Conservation (phyloP, 805 yeast species). For the Candida glaebosa region DNA sequence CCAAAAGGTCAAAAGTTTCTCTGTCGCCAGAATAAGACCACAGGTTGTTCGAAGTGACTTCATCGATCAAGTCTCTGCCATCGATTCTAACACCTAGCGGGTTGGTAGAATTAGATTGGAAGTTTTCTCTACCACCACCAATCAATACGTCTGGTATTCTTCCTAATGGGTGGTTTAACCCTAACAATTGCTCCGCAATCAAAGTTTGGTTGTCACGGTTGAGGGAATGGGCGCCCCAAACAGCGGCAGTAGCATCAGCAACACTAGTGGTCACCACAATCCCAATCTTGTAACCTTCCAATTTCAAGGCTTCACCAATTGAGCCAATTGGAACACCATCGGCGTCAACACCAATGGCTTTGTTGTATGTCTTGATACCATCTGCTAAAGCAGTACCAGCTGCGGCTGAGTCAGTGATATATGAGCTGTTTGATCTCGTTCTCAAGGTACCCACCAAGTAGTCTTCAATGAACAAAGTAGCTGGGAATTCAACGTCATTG, state of each 20-base stretch:
- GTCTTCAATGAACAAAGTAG: slow-evolving; percentile 59
- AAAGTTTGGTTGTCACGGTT: slow-evolving; percentile 73
- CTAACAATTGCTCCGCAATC: slow-evolving; percentile 85
- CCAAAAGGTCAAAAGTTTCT: slow-evolving; percentile 50
- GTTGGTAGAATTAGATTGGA: slow-evolving; percentile 47
- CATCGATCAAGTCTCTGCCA: slow-evolving; percentile 58
- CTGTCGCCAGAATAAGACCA: slow-evolving; percentile 64
- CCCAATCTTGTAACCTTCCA: slow-evolving; percentile 77
- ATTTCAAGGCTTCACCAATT: slow-evolving; percentile 79
- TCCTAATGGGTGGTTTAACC: slow-evolving; percentile 68
- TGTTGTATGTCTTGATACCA: slow-evolving; percentile 76
- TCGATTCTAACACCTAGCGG: slow-evolving; percentile 68
- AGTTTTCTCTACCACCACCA: slow-evolving; percentile 90
- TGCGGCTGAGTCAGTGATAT: slow-evolving; percentile 91
- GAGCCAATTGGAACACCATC: slow-evolving; percentile 75
- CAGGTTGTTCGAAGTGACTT: slow-evolving; percentile 42
- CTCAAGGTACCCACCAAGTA: slow-evolving; percentile 79
- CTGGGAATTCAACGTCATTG: slow-evolving; percentile 50
- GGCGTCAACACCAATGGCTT: slow-evolving; percentile 83
- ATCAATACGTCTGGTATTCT: slow-evolving; percentile 75
- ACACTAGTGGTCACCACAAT: slow-evolving; percentile 87
- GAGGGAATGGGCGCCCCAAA: slow-evolving; percentile 76
- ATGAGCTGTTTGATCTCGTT: slow-evolving; percentile 73
- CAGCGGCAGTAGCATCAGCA: slow-evolving; percentile 94
- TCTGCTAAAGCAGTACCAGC: slow-evolving; percentile 95